phyloP scores from a whole-genome alignment of 257 asterid genomes.

The Rhazya stricta region DNA sequence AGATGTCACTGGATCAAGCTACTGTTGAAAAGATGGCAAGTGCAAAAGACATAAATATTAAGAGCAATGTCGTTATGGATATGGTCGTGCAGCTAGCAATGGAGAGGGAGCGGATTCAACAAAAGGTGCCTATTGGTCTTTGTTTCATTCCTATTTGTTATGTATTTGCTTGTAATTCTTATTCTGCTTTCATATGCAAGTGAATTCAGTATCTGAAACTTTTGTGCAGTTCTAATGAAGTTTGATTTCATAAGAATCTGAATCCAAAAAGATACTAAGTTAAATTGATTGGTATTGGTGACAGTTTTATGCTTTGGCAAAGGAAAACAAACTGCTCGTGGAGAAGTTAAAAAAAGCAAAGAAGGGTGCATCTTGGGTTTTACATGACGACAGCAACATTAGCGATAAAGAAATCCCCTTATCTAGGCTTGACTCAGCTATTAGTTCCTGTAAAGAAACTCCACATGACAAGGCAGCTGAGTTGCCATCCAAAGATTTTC shows the following conservation, averaged over 20 bases:
- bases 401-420: conserved; percentile 20
- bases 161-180: neutral
- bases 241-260: neutral
- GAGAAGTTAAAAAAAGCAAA: conserved; percentile 30
- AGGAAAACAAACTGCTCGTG: conserved; percentile 63
- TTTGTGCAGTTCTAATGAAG: neutral
- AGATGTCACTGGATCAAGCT: conserved; percentile 46
- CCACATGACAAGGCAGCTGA: conserved; percentile 29
- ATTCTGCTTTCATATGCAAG: neutral
- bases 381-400: conserved; percentile 18
- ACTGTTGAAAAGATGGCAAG: conserved; percentile 46
- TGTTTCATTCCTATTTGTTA: neutral
- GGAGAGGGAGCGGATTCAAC: conserved; percentile 75
- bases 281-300: conserved; percentile 21
- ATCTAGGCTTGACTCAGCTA: conserved; percentile 24
- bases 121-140: conserved; percentile 41
- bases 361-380: conserved; percentile 22
- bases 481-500: conserved; percentile 28
- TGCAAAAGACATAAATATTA: conserved; percentile 56
- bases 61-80: conserved; percentile 54
- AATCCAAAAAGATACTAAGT: neutral
- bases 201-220: neutral
- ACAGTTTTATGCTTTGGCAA: conserved; percentile 52
- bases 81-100: conserved; percentile 60
- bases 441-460: conserved; percentile 19